Base-by-base conservation (phyloP, 371 early-diverging fungal genomes). In the Lichtheimia ramosa region DNA sequence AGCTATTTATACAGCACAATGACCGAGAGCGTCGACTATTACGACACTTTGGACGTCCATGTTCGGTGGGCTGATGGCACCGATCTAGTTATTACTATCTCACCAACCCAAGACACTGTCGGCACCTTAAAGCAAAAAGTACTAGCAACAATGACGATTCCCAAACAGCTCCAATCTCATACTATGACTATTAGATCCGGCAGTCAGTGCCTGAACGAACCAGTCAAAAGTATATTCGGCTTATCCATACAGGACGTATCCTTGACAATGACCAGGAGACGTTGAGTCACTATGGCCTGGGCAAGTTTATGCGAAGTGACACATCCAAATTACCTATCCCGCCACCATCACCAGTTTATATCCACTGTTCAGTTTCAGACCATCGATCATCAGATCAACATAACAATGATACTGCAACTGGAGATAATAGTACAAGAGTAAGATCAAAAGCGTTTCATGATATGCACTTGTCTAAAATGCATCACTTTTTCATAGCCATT, bases 181-280 rank as follows among this genome's bases (percentile, higher is more conserved):
- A 60, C 25, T 13, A 18, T 12, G 42, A 15, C n/a, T 10, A 20
- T 24, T 53, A 70, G 70, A 70, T 70, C 59, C 56, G 48, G 23
- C 68, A 56, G 23, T 67, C 48, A 46, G 28, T 25, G 14, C 60
- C 63, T 49, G 46, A 56, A 54, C 53, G 48, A 10, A 57, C 62
- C 8, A 54, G 62, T 10, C 62, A 68, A 34, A 85, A 82, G 62
- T 72, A 85, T 56, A 63, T 85, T 61, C 78, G 83, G 8, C 58
- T 85, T 6, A 85, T 85, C 55, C 73, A 85, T 51, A 69, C 73
- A n/a, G 85, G 85, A 18, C 71, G 80, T 56, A 71, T 85, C 1
- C 59, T 85, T 7, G 81, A 81, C 52, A 53, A 59, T 5, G 8
- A 43, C 14, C 25, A 40, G 6, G 54, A 66, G 34, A 52, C 62